Base-by-base conservation (phyloP, 257 asterid genomes). In the Jasminum sambac region DNA sequence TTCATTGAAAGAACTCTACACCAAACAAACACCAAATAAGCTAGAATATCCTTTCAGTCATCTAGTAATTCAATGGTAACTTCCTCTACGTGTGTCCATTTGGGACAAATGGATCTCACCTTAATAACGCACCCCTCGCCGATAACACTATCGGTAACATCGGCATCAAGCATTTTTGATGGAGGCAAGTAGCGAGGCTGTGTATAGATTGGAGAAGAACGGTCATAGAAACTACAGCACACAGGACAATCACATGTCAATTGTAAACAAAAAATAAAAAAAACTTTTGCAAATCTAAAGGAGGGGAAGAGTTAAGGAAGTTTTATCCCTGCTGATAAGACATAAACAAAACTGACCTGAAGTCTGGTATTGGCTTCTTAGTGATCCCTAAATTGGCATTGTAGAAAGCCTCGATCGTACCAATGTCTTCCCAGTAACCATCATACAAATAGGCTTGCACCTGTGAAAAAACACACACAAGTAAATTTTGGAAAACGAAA, bases 391-490 rank as follows among this genome's bases (percentile, higher is more conserved):
- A 74, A 70, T 86, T 86, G 24, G 91, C 91, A 71, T 86, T 82
- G 82, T 86, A 86, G 79, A 86, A 83, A 12, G 90, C 90, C 76
- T 86, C 88, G 0, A 86, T 86, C n/a, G 90, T 83, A 43, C 90
- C 88, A 69, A 85, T 85, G 75, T 85, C 90, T 76, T 85, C 90
- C 90, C 90, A 85, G 77, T 86, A 86, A 40, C 91, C 91, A 70
- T 86, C 89, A 42, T 76, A 86, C 57, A 86, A 74, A 59, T 84
- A 86, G 44, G 91, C 91, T 65, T 86, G 91, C 23, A 86, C 91
- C 91, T 86, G 85, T 59, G 40, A 48, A n/a, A 50, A 8, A 67
- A 41, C 36, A 79, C 60, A 25, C 19, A 30, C 12, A 16, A 65
- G 11, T 11, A 50, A 48, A 26, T 10, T 14, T 42, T 21, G 26